Base-by-base conservation (phyloP, 805 yeast species). In the Danielia oregonensis region DNA sequence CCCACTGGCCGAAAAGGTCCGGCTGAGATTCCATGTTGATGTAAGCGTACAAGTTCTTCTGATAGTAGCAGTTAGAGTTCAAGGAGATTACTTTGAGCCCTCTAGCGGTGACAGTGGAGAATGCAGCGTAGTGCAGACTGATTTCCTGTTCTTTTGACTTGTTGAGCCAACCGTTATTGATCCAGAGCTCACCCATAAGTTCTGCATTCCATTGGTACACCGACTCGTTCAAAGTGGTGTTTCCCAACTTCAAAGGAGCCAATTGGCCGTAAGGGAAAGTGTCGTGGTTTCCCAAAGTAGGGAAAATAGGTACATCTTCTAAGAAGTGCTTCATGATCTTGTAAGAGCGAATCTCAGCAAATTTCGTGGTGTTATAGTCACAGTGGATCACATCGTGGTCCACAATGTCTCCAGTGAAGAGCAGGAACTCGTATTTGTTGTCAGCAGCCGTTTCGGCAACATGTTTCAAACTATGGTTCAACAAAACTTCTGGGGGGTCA, bases 391-490 rank as follows among this genome's bases (percentile, higher is more conserved):
- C 76, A 45, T 75, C 79, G 50, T 82, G 89, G 53, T 82, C 87
- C 35, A 81, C 82, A 52, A 80, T 65, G 50, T 82, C 89, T 37
- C 88, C 88, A 4, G 87, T 82, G 65, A 82, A 82, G 24, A 82
- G 56, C 2, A 82, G 70, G 50, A 81, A 81, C 33, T 78, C 81
- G 46, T 72, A 80, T 6, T 62, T 46, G 24, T 68, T 41, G 26
- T 61, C 49, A 8, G 55, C 45, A 11, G 54, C 38, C 23, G 54
- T 36, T 36, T 64, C 59, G 40, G 58, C 57, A 32, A 74, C 62
- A 17, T 72, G 59, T 32, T 63, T 61, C 52, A 81, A 57, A 8
- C 84, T 72, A 43, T 74, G 73, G 52, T 79, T 80, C 46, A 82
- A 61, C 44, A 82, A 59, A 12, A 75, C 54, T 40, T 74, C 79